A percentile compares a stretch with the other conserved stretches of the same genome.
These are phyloP conservation scores for Cryptomeria japonica DNA, from an alignment of 75 land plant species.

Conservation along the genomic window DNA sequence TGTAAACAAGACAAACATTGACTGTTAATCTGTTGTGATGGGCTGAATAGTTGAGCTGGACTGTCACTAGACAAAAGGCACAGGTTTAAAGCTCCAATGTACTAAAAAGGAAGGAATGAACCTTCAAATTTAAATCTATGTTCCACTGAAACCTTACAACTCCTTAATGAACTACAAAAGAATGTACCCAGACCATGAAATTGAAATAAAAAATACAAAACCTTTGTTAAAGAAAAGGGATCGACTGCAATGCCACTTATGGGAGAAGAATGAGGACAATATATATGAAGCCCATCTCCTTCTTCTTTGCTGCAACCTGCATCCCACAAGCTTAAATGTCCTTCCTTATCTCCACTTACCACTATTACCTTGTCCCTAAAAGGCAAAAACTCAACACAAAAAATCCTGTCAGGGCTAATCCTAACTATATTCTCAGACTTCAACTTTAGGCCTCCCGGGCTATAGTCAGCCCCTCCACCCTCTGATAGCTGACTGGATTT, in stretches of 20 bases:
- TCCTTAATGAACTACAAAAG: neutral
- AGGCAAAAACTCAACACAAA: slow-evolving; percentile 53
- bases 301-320: slow-evolving; percentile 38
- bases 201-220: neutral
- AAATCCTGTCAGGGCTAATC: slow-evolving; percentile 46
- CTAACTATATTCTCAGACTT: slow-evolving; percentile 54
- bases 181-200: neutral
- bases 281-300: slow-evolving; percentile 46
- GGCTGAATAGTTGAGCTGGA: neutral
- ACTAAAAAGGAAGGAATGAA: neutral
- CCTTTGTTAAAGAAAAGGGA: slow-evolving; percentile 50
- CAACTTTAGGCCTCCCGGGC: slow-evolving; percentile 18
- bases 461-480: slow-evolving; percentile 7
- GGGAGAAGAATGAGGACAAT: slow-evolving; percentile 51
- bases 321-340: slow-evolving; percentile 80
- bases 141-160: neutral
- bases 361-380: slow-evolving; percentile 30
- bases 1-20: neutral
- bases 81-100: neutral
- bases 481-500: neutral
- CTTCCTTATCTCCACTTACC: slow-evolving; percentile 56
- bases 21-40: neutral
- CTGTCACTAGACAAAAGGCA: neutral
- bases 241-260: slow-evolving; percentile 55
- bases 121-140: neutral